Evolutionary conservation across 2,329 filamentous ascomycete species (phyloP).

Genomic region (Elsinoe fawcettii): DNA sequence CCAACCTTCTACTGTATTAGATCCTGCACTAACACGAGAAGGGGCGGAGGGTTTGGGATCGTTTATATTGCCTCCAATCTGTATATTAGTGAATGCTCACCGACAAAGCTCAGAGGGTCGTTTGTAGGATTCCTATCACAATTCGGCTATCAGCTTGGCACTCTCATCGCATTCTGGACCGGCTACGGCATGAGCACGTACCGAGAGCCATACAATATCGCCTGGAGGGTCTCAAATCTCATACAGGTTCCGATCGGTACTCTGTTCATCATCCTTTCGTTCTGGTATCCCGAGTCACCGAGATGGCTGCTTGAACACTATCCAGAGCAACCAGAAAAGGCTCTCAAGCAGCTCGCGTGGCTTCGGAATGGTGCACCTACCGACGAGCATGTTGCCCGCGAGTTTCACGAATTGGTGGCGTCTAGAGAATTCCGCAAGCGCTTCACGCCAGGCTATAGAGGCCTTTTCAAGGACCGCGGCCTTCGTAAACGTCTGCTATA

Average conservation of each 20-base stretch:
- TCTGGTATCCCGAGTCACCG: constrained; percentile 32
- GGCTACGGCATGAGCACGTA: constrained; percentile 40
- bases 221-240: constrained; percentile 37
- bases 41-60: constrained; percentile 36
- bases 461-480: constrained; percentile 27
- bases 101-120: constrained; percentile 33
- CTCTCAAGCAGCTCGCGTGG: constrained; percentile 27
- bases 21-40: constrained; percentile 17
- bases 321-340: constrained; percentile 23
- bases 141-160: constrained; percentile 39
- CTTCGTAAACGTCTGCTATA: constrained; percentile 34
- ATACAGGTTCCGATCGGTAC: constrained; percentile 38
- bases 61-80: constrained; percentile 38
- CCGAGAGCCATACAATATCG: constrained; percentile 35
- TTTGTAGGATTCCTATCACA: constrained; percentile 37
- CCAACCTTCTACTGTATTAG: background rate
- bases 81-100: constrained; percentile 38
- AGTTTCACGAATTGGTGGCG: constrained; percentile 35
- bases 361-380: constrained; percentile 28
- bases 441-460: constrained; percentile 29
- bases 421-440: constrained; percentile 30
- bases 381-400: constrained; percentile 27
- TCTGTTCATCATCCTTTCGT: constrained; percentile 31
- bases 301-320: constrained; percentile 10
- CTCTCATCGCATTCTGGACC: constrained; percentile 39